A percentile compares a stretch with the other conserved stretches of the same genome.
These are phyloP conservation scores for Claviceps pazoutovae DNA, from an alignment of 2,329 filamentous ascomycete species.

Conservation along the genomic window DNA sequence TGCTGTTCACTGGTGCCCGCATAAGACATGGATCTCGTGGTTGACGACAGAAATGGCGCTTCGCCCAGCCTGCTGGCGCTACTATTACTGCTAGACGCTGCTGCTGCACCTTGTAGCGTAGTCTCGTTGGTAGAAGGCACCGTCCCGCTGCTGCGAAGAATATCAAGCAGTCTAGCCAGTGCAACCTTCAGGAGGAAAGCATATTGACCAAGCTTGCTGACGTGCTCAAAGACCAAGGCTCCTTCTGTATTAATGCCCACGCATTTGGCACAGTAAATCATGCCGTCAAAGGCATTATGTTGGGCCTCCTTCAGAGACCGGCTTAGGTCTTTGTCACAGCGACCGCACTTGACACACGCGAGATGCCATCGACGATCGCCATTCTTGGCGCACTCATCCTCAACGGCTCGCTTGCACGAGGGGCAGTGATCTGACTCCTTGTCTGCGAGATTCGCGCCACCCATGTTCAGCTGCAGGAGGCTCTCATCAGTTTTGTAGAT, in stretches of 20 bases:
- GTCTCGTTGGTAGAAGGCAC: slow-evolving; percentile 63
- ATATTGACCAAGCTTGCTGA: slow-evolving; percentile 86
- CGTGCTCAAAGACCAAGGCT: slow-evolving; percentile 47
- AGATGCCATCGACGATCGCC: slow-evolving; percentile 73
- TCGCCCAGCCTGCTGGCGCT: slow-evolving; percentile 4
- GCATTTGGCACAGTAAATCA: slow-evolving; percentile 59
- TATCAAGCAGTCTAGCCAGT: slow-evolving; percentile 75
- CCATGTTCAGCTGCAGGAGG: slow-evolving; percentile 50
- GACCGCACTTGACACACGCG: slow-evolving; percentile 64
- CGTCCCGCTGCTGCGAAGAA: slow-evolving; percentile 69
- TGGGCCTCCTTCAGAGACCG: slow-evolving; percentile 54
- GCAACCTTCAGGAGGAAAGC: slow-evolving; percentile 86
- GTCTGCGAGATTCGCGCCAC: slow-evolving; percentile 53
- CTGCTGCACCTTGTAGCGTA: slow-evolving; percentile 15
- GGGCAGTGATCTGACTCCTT: slow-evolving; percentile 76
- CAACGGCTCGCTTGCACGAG: slow-evolving; percentile 72
- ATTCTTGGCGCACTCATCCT: slow-evolving; percentile 76
- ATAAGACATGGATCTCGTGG: slow-evolving; percentile 62
- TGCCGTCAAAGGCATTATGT: slow-evolving; percentile 53
- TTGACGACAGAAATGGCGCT: slow-evolving; percentile 38
- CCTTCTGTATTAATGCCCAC: slow-evolving; percentile 40
- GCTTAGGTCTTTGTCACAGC: slow-evolving; percentile 51
- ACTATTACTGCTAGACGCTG: neutral
- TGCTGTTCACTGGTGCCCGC: slow-evolving; percentile 35
- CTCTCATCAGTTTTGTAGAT: slow-evolving; percentile 57